Evolutionary conservation across 345 rosid genomes (phyloP).

Genomic region (Abelmoschus esculentus): DNA sequence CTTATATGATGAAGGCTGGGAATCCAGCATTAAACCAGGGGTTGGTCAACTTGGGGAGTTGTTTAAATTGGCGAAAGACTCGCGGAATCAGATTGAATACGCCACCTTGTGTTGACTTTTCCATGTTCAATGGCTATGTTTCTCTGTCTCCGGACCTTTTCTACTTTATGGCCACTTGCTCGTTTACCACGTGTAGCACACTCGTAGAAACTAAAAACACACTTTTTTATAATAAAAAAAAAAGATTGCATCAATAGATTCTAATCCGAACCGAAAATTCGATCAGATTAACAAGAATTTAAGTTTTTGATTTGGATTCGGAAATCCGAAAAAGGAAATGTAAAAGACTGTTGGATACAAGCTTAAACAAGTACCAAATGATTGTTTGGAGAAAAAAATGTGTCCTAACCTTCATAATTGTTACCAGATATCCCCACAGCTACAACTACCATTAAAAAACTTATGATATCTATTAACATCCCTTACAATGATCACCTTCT

Average conservation of each 20-base stretch:
- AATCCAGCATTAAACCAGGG: not conserved
- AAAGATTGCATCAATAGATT: not conserved
- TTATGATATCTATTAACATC: constrained; percentile 43
- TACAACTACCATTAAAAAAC: constrained; percentile 31
- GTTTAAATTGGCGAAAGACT: not conserved
- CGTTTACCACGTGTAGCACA: not conserved
- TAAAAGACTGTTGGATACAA: not conserved
- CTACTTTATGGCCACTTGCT: not conserved
- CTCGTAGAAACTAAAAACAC: not conserved
- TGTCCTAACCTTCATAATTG: not conserved
- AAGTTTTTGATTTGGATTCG: too few relatives aligned
- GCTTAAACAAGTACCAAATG: not conserved
- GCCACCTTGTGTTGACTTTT: constrained; percentile 1
- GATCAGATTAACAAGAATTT: not conserved
- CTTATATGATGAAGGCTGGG: too few relatives aligned
- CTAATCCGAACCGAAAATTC: not conserved
- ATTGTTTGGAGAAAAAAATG: not conserved
- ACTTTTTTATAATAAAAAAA: not conserved
- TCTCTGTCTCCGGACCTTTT: not conserved
- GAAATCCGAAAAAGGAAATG: too few relatives aligned
- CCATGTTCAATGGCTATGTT: not conserved
- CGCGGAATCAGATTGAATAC: not conserved
- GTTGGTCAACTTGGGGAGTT: not conserved
- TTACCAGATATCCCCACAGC: constrained; percentile 38
- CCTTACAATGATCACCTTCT: constrained; percentile 36